Conservation (phyloP, 108 stramenopile genomes). For the Schizochytrium sp. region DNA sequence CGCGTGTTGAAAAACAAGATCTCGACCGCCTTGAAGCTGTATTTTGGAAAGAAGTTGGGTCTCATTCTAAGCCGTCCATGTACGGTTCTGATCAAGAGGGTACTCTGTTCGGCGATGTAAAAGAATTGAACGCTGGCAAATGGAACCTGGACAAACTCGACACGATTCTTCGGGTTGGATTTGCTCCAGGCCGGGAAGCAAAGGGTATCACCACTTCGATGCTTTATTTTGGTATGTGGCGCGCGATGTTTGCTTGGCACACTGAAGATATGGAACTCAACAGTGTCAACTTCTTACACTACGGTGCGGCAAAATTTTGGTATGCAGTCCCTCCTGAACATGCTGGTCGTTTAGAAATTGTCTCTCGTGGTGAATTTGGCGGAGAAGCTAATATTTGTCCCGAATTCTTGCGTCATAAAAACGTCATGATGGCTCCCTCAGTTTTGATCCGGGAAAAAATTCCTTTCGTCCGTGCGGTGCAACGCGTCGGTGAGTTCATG, state of each 20-base stretch:
- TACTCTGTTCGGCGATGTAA: constrained; percentile 68
- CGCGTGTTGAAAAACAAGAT: neutral
- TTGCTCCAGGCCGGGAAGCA: constrained; percentile 62
- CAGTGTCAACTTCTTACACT: constrained; percentile 96
- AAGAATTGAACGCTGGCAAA: constrained; percentile 58
- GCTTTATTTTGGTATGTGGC: constrained; percentile 79
- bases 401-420: constrained; percentile 96
- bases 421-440: constrained; percentile 85
- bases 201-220: constrained; percentile 76
- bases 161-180: constrained; percentile 58
- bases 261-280: constrained; percentile 98
- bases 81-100: constrained; percentile 75
- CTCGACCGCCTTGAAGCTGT: neutral
- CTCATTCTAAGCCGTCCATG: constrained; percentile 60
- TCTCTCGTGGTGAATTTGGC: constrained; percentile 83
- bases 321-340: constrained; percentile 88
- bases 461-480: constrained; percentile 87
- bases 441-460: constrained; percentile 91
- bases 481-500: constrained; percentile 93
- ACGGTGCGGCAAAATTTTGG: constrained; percentile 97
- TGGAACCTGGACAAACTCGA: constrained; percentile 76
- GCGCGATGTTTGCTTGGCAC: constrained; percentile 83
- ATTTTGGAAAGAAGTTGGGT: neutral
- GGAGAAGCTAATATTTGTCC: constrained; percentile 76
- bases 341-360: constrained; percentile 82